phyloP scores from a whole-genome alignment of 176 grass and related monocot genomes.

The Calamus simplicifolius region DNA sequence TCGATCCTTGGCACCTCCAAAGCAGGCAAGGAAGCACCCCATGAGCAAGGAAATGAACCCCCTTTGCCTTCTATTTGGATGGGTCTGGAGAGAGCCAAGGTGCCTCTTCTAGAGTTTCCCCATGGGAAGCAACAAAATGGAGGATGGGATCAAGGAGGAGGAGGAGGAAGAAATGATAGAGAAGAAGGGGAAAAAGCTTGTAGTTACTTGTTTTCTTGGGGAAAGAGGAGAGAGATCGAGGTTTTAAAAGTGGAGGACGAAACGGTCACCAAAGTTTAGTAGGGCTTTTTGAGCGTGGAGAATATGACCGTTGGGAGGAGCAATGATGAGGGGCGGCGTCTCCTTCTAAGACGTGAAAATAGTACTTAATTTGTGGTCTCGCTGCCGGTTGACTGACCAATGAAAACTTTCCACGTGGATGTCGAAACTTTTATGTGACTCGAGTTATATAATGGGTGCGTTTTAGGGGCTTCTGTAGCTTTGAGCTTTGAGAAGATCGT shows the following conservation, averaged over 20 bases:
- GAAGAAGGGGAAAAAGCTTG: background rate
- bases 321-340: conserved; percentile 2
- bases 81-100: background rate
- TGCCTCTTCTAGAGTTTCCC: conserved; percentile 4
- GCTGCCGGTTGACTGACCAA: too few species aligned
- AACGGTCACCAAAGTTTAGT: conserved; percentile 33
- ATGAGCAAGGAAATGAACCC: conserved; percentile 28
- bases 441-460: too few species aligned
- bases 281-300: conserved; percentile 1
- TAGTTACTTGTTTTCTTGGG: background rate
- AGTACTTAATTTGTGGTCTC: too few species aligned
- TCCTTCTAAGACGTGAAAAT: too few species aligned
- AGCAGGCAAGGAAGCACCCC: conserved; percentile 98
- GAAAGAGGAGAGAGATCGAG: conserved; percentile 1
- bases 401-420: too few species aligned
- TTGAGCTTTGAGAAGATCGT: too few species aligned
- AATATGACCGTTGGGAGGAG: conserved; percentile 39
- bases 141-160: too few species aligned
- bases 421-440: too few species aligned
- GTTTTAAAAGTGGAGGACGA: conserved; percentile 14
- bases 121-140: conserved; percentile 4
- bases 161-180: too few species aligned
- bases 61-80: conserved; percentile 3
- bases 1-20: conserved; percentile 61
- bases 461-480: too few species aligned